phyloP scores from a whole-genome alignment of 2,329 filamentous ascomycete species.

The Colletotrichum sp. region DNA sequence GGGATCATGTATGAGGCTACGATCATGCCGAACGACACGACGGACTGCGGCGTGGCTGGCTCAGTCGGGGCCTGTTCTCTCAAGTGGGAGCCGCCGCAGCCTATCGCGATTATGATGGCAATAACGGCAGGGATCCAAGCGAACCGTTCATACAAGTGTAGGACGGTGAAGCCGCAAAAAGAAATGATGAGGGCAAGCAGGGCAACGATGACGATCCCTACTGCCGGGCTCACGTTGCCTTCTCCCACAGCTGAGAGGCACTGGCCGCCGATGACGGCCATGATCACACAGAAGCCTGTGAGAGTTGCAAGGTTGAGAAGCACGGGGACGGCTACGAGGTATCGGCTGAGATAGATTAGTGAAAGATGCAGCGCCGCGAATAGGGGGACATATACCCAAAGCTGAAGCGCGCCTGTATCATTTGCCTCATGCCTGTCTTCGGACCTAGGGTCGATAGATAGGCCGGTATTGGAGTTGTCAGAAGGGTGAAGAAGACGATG shows the following conservation, averaged over 20 bases:
- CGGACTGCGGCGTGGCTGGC: conserved; percentile 45
- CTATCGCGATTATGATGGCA: conserved; percentile 42
- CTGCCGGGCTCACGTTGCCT: conserved; percentile 41
- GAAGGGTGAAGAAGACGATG: conserved; percentile 50
- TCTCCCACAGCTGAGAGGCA: conserved; percentile 42
- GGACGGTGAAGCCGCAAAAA: conserved; percentile 49
- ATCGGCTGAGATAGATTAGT: neutral
- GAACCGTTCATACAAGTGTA: conserved; percentile 51
- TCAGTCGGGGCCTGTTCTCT: conserved; percentile 35
- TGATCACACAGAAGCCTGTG: conserved; percentile 53
- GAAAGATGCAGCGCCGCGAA: conserved; percentile 24
- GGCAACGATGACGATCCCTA: conserved; percentile 54
- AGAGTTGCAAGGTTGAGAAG: conserved; percentile 52
- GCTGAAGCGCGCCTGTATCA: conserved; percentile 49
- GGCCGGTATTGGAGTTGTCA: conserved; percentile 41
- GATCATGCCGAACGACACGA: conserved; percentile 64
- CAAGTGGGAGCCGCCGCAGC: conserved; percentile 42
- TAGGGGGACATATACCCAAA: conserved; percentile 13
- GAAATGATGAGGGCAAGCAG: conserved; percentile 50
- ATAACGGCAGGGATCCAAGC: conserved; percentile 50
- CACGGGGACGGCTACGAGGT: conserved; percentile 23
- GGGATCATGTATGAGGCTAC: conserved; percentile 69
- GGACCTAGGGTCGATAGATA: conserved; percentile 48
- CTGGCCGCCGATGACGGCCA: conserved; percentile 50
- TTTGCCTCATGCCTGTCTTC: conserved; percentile 50